A percentile compares a stretch with the other conserved stretches of the same genome.
Evolutionary conservation across 495 filamentous ascomycete genomes (phyloP).

Genomic region (Bathelium albidoporum): DNA sequence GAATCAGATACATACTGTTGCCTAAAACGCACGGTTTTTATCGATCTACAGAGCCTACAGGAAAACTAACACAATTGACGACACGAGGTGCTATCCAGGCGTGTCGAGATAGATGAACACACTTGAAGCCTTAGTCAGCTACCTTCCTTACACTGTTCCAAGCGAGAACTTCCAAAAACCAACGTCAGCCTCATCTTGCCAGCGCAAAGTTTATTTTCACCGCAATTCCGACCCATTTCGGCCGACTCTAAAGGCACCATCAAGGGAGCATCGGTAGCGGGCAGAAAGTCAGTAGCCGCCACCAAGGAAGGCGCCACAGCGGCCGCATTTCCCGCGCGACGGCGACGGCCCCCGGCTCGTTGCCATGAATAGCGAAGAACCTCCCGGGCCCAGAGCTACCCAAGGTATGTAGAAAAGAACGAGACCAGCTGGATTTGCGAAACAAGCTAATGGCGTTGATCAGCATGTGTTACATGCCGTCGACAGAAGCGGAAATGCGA

Average conservation of each 20-base stretch:
- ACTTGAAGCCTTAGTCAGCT: conserved; percentile 2
- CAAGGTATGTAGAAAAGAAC: neutral
- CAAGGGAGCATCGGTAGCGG: neutral
- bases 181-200: neutral
- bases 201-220: neutral
- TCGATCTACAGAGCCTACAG: too few relatives aligned
- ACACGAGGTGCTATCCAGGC: neutral
- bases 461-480: conserved; percentile 17
- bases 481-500: conserved; percentile 44
- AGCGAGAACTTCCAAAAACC: neutral
- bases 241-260: neutral
- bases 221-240: neutral
- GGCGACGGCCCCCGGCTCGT: neutral
- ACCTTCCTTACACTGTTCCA: neutral
- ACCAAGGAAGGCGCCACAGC: neutral
- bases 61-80: neutral
- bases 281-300: neutral
- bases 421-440: neutral
- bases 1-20: too few relatives aligned
- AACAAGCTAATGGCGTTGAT: neutral
- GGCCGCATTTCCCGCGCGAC: neutral
- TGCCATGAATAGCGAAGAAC: conserved; percentile 1
- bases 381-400: neutral
- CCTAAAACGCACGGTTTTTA: too few relatives aligned
- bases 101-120: neutral